Percentiles rank a stretch among this genome's conserved stretches.
phyloP scores from a whole-genome alignment of 2,329 filamentous ascomycete genomes.

The Fusarium setosum region DNA sequence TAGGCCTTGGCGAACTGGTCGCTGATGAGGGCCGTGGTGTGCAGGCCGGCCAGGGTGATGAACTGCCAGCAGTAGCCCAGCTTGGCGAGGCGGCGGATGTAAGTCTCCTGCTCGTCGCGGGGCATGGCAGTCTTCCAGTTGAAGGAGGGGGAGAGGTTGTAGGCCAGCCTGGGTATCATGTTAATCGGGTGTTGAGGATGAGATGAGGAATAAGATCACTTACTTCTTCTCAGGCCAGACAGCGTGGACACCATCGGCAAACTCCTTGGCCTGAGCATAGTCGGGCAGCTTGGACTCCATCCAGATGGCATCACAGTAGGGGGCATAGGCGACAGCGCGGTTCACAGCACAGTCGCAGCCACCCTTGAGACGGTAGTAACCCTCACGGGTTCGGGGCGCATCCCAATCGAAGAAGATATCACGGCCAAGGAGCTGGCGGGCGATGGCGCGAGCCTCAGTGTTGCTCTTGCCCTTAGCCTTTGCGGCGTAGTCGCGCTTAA shows the following conservation, averaged over 20 bases:
- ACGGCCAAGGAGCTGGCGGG: constrained; percentile 78
- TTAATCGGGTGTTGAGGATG: constrained; percentile 29
- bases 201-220: constrained; percentile 48
- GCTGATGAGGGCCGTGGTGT: constrained; percentile 93
- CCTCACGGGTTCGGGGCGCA: constrained; percentile 89
- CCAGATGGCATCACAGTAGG: constrained; percentile 97
- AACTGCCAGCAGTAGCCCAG: constrained; percentile 99
- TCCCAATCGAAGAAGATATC: constrained; percentile 98
- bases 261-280: constrained; percentile 90
- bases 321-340: constrained; percentile 89
- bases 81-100: constrained; percentile 86
- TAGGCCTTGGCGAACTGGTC: constrained; percentile 90
- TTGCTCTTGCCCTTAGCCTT: constrained; percentile 87
- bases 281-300: constrained; percentile 99
- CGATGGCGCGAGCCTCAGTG: constrained; percentile 81
- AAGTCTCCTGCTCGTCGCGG: constrained; percentile 92
- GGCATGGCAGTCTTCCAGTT: constrained; percentile 99
- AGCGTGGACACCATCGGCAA: constrained; percentile 91
- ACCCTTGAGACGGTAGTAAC: constrained; percentile 92
- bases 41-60: constrained; percentile 97
- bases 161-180: constrained; percentile 75
- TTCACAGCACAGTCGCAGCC: constrained; percentile 93
- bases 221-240: constrained; percentile 97
- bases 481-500: constrained; percentile 74
- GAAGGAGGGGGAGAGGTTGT: constrained; percentile 98